These are phyloP conservation scores for Durio zibethinus DNA, from an alignment of 345 rosid species.

Conservation along the genomic window DNA sequence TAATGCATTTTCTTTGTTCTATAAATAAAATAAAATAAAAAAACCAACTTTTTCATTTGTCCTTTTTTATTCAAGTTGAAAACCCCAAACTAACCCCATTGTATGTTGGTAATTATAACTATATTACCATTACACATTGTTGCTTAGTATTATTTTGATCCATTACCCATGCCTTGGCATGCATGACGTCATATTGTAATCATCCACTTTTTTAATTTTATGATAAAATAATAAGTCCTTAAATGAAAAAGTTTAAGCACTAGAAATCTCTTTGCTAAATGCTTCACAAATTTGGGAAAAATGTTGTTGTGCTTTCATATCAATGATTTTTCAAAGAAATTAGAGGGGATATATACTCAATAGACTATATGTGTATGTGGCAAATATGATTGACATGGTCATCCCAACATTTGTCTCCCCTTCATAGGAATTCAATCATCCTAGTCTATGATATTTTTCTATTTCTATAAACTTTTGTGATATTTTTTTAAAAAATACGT, in stretches of 20 bases:
- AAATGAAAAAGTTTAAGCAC: not conserved
- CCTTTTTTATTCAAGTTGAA: not conserved
- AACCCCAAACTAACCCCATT: not conserved
- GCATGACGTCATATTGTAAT: not conserved
- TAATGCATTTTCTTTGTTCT: not conserved
- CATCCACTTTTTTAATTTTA: not conserved
- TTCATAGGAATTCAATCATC: no score
- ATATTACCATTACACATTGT: not conserved
- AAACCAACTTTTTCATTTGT: not conserved
- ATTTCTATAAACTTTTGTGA: no score
- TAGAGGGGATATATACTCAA: not conserved
- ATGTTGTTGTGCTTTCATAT: slow-evolving; percentile 1
- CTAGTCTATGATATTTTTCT: no score
- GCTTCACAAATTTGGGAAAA: not conserved
- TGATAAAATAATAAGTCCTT: not conserved
- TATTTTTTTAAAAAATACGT: no score
- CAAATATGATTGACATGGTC: not conserved
- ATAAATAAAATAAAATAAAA: not conserved
- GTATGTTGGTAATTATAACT: not conserved
- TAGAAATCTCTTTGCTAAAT: not conserved
- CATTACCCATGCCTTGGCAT: not conserved
- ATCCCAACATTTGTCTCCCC: no score
- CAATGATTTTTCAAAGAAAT: slow-evolving; percentile 18
- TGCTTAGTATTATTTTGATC: not conserved
- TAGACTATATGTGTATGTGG: not conserved